phyloP scores from a whole-genome alignment of 805 yeast species.

The Ascoidea tarda region DNA sequence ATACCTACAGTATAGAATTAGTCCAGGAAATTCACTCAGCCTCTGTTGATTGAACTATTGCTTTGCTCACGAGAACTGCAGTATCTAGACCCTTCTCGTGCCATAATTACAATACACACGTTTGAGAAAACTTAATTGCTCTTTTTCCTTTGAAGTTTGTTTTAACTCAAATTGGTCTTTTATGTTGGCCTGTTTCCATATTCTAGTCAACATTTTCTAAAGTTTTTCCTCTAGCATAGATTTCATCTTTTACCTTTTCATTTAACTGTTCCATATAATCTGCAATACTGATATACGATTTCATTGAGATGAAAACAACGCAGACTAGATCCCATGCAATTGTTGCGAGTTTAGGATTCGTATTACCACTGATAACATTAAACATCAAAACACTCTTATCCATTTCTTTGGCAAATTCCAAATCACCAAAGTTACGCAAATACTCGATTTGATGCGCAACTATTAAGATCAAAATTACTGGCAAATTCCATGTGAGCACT shows the following conservation, averaged over 20 bases:
- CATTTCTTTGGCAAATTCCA: slow-evolving; percentile 1
- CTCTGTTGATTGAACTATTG: no score
- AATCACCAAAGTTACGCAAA: not conserved
- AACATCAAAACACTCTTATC: slow-evolving; percentile 4
- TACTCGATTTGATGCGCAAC: not conserved
- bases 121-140: no score
- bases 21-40: no score
- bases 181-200: slow-evolving; percentile 2
- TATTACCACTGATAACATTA: not conserved
- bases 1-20: no score
- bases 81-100: no score
- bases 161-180: no score
- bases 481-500: not conserved
- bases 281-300: not conserved
- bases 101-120: no score
- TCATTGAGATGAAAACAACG: not conserved
- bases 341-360: not conserved
- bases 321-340: not conserved
- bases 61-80: no score
- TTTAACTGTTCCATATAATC: slow-evolving; percentile 15
- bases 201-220: slow-evolving; percentile 12
- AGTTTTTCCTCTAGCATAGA: slow-evolving; percentile 44
- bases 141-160: no score
- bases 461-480: no score
- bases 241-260: slow-evolving; percentile 40